These are phyloP conservation scores for Erigeron canadensis DNA, from an alignment of 129 eudicot genomes.

Conservation along the genomic window DNA sequence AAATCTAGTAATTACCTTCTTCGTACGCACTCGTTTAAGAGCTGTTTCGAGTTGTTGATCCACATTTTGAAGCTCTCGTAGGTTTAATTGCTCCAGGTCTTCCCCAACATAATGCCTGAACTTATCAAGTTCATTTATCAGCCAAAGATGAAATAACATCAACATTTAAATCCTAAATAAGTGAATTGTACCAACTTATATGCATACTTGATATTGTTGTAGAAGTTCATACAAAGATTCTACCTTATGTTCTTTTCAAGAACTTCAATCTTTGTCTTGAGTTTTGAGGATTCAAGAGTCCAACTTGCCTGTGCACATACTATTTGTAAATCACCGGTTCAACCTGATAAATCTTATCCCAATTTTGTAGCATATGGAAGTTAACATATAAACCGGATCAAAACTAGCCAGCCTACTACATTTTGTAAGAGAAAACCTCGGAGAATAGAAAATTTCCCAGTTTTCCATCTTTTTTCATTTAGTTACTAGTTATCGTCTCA, in stretches of 20 bases:
- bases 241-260: conserved; percentile 78
- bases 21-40: conserved; percentile 60
- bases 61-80: conserved; percentile 71
- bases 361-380: not conserved
- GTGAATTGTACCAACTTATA: not conserved
- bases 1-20: conserved; percentile 44
- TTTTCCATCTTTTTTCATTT: too few species aligned
- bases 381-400: not conserved
- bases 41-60: conserved; percentile 80
- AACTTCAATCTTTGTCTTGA: conserved; percentile 57
- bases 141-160: conserved; percentile 1
- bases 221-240: not conserved
- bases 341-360: not conserved
- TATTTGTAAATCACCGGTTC: not conserved
- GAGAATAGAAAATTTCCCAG: too few species aligned
- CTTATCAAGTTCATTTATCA: not conserved
- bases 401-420: not conserved
- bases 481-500: not conserved
- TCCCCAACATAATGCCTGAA: conserved; percentile 75
- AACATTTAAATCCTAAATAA: not conserved
- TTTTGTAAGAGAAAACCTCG: not conserved
- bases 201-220: not conserved
- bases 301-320: conserved; percentile 43
- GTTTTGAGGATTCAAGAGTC: conserved; percentile 62
- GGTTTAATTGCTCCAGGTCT: conserved; percentile 57